Evolutionary conservation across 192 early-diverging fungal species (phyloP).

Genomic region (Backusella westeae): DNA sequence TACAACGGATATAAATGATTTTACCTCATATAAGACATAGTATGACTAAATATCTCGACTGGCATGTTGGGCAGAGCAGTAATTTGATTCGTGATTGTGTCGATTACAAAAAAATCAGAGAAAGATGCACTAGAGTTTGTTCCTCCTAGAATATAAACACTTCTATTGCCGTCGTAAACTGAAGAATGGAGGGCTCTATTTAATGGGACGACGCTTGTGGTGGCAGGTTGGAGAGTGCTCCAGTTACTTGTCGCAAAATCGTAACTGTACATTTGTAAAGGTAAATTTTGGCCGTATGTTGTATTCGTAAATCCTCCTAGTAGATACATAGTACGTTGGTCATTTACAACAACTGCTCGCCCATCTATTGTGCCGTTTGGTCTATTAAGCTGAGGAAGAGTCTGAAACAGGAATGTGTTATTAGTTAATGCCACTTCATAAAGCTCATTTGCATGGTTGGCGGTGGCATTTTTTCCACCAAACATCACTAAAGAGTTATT

Average conservation of each 20-base stretch:
- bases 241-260: slow-evolving; percentile 8
- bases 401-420: neutral
- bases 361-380: neutral
- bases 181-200: neutral
- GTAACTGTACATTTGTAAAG: neutral
- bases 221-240: neutral
- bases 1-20: neutral
- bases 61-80: neutral
- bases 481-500: slow-evolving; percentile 9
- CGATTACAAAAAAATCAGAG: neutral
- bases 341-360: neutral
- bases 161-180: neutral
- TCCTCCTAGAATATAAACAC: neutral
- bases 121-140: neutral
- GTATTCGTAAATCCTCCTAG: neutral
- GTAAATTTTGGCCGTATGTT: neutral
- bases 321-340: neutral
- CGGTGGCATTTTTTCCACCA: slow-evolving; percentile 15
- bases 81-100: neutral
- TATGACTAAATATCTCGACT: neutral
- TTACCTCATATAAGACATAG: neutral
- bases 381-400: neutral
- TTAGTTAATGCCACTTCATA: neutral
- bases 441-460: neutral
- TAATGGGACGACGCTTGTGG: neutral